Evolutionary conservation across 2,329 filamentous ascomycete species (phyloP).

Genomic region (Aphanoascus verrucosus): DNA sequence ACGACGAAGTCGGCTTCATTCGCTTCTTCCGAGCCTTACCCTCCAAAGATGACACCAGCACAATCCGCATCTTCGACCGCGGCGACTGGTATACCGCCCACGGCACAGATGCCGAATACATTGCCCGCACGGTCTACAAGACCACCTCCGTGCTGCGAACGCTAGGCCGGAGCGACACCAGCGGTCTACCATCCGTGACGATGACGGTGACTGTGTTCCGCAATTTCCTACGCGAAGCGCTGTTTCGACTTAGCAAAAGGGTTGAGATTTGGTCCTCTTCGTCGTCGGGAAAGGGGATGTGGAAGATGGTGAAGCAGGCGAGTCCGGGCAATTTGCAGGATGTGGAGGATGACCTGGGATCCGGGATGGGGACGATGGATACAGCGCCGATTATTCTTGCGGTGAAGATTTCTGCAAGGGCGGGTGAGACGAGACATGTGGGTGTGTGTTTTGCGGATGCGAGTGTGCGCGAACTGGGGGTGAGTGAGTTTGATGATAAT

Average conservation of each 20-base stretch:
- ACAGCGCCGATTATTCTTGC: conserved; percentile 88
- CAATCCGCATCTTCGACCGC: conserved; percentile 83
- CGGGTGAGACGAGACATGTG: conserved; percentile 70
- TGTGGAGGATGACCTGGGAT: conserved; percentile 86
- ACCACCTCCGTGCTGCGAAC: conserved; percentile 91
- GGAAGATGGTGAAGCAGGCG: conserved; percentile 84
- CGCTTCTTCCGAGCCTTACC: conserved; percentile 87
- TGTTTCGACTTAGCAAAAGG: conserved; percentile 82
- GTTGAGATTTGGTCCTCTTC: conserved; percentile 77
- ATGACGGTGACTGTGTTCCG: conserved; percentile 92
- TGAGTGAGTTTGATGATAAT: conserved; percentile 98
- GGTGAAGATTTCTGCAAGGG: conserved; percentile 84
- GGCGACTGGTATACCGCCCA: conserved; percentile 82
- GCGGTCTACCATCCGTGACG: conserved; percentile 84
- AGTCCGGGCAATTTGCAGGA: conserved; percentile 95
- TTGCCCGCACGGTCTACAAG: conserved; percentile 70
- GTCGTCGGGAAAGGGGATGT: conserved; percentile 56
- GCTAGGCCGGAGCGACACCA: conserved; percentile 70
- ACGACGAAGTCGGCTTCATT: conserved; percentile 95
- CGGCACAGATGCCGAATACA: conserved; percentile 38
- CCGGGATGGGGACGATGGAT: conserved; percentile 55
- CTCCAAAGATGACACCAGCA: conserved; percentile 48
- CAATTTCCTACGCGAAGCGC: conserved; percentile 85
- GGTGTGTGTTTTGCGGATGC: conserved; percentile 98
- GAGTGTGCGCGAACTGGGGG: conserved; percentile 85